Evolutionary conservation across 352 stramenopile species (phyloP).

Genomic region (Globisporangium spiculum): DNA sequence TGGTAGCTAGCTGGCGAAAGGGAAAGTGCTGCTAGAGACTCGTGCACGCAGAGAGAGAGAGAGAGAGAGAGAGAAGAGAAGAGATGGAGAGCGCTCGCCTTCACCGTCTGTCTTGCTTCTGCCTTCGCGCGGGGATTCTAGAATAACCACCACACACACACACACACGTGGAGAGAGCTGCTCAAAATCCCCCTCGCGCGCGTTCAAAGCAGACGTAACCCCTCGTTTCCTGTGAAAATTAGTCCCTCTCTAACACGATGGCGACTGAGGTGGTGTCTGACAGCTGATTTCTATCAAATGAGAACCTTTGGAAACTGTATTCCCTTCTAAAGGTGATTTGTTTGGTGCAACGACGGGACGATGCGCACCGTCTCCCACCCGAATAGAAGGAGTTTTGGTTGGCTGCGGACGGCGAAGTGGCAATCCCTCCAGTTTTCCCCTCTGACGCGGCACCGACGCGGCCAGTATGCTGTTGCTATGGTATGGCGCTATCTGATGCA

Average conservation of each 20-base stretch:
- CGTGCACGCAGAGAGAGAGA: not conserved
- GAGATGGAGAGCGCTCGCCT: not conserved
- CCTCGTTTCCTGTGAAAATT: not conserved
- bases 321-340: not conserved
- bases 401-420: conserved; percentile 10
- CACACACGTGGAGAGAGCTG: conserved; percentile 8
- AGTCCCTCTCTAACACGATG: conserved; percentile 1
- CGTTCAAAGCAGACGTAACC: conserved; percentile 4
- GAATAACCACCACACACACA: conserved; percentile 25
- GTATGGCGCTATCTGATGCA: not conserved
- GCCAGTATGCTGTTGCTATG: not conserved
- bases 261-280: not conserved
- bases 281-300: not conserved
- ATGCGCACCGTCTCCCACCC: conserved; percentile 1
- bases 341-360: not conserved
- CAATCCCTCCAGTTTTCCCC: not conserved
- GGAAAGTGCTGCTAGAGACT: not conserved
- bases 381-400: conserved; percentile 25
- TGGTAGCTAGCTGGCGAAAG: conserved; percentile 12
- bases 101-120: not conserved
- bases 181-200: not conserved
- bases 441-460: not conserved
- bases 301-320: not conserved
- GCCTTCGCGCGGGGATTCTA: conserved; percentile 19
- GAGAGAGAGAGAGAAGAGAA: not conserved